phyloP scores from a whole-genome alignment of 192 early-diverging fungal genomes.

The Mortierella hygrophila region DNA sequence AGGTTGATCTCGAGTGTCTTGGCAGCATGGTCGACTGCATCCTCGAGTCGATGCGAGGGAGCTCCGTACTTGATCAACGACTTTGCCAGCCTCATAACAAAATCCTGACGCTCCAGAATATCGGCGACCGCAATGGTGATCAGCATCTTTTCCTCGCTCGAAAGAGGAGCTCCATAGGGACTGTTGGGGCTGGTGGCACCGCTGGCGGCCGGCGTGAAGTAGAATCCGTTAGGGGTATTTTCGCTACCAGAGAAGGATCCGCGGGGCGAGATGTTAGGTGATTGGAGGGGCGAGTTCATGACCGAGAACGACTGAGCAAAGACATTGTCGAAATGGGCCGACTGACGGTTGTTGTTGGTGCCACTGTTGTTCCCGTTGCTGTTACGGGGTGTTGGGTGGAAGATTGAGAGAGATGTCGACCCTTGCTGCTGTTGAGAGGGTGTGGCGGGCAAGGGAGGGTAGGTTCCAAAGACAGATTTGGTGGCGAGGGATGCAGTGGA shows the following conservation, averaged over 20 bases:
- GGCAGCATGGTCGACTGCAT: slow-evolving; percentile 72
- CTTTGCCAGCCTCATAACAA: slow-evolving; percentile 71
- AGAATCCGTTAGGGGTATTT: neutral
- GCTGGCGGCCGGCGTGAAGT: neutral
- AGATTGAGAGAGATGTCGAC: slow-evolving; percentile 19
- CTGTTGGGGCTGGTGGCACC: neutral
- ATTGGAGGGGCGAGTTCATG: slow-evolving; percentile 19
- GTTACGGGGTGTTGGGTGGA: slow-evolving; percentile 16
- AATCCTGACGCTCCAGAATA: slow-evolving; percentile 78
- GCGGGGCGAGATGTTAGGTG: slow-evolving; percentile 30
- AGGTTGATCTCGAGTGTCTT: slow-evolving; percentile 71
- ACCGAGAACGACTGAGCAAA: slow-evolving; percentile 23
- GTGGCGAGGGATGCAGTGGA: slow-evolving; percentile 31
- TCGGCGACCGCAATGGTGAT: slow-evolving; percentile 73
- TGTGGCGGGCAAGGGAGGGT: slow-evolving; percentile 25
- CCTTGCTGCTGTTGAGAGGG: neutral
- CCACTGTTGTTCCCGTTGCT: neutral
- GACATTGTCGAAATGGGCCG: slow-evolving; percentile 26
- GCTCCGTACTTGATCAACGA: slow-evolving; percentile 78
- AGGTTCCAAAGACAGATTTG: slow-evolving; percentile 38
- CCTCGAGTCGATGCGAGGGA: slow-evolving; percentile 77
- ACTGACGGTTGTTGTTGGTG: slow-evolving; percentile 11
- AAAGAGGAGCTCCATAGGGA: slow-evolving; percentile 24
- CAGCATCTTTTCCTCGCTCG: slow-evolving; percentile 61
- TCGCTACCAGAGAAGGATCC: slow-evolving; percentile 38